Evolutionary conservation across 2,329 filamentous ascomycete genomes (phyloP), one percentile per base, ranked within the genome.

Genomic region (Zymoseptoria ardabiliae): DNA sequence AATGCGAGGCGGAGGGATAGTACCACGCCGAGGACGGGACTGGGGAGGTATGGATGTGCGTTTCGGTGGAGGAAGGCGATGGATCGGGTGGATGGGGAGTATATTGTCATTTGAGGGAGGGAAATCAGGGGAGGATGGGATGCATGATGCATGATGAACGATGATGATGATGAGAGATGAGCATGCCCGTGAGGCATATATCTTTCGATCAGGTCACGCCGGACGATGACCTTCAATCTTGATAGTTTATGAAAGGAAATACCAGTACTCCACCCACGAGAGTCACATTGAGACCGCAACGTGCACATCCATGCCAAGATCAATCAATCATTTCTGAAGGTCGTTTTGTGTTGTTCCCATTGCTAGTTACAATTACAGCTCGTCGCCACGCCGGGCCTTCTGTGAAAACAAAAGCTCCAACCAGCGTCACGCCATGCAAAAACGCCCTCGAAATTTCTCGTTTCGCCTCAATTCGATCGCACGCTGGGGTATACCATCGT

Each of bases 31-130:
- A 58, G 62, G 21, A 65, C 63, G 45, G 25, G 25, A 1, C 9
- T 45, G 35, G 65, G 67, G 13, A 58, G 64, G 52, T 67, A 65
- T 54, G 72, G 75, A 65, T 74, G 76, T 65, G 73, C 75, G 10
- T 79, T 81, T 59, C 65, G 76, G 54, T 81, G 79, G 79, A 72
- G 79, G 64, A 77, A 73, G 61, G 77, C 77, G n/a, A 81, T 81
- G 78, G 71, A 77, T 64, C 71, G 77, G 57, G 72, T 76, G 17
- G 77, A 80, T 65, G 78, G 79, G 21, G 79, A 81, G 71, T 81
- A 81, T 65, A 79, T 81, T 68, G 71, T 81, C 60, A 76, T 81
- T 57, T 80, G 69, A 77, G 30, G 50, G 50, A 51, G 45, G 19
- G 22, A 10, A 10, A n/a, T 22, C 17, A 4, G 35, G 35, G 13